Evolutionary conservation across 495 filamentous ascomycete species (phyloP), one percentile per base, ranked within the genome.

Genomic region (Aspergillus steynii): DNA sequence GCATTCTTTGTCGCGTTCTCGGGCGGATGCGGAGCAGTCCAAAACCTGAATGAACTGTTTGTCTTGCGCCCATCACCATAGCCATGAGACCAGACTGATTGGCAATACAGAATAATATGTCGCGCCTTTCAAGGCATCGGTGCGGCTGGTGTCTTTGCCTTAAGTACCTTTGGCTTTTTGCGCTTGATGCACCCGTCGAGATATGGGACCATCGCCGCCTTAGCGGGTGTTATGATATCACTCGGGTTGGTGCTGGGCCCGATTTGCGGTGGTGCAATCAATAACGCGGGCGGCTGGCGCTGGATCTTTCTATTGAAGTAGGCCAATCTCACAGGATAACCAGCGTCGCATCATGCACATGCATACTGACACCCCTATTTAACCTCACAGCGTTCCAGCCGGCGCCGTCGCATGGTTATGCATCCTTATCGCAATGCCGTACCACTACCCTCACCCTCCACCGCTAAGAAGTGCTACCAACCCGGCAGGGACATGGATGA

Each of bases 101-200:
- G 29, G 6, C 7, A 3, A 10, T 29, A 49, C 42, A 83, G 80
- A 1, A 81, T 85, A 51, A 66, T 83, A 0, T 78, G 77, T 48
- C 78, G 82, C 2, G 72, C 78, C 0, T 76, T 85, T 42, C 85
- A 88, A 63, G 84, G 85, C 8, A 61, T 85, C 4, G 82, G 83
- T 3, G 82, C 66, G 5, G 75, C 75, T 0, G 83, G 84, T 0
- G 75, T 82, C 28, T 85, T 81, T 60, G 80, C 53, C 66, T 82
- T 69, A 80, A 74, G 79, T 3, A 77, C 86, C 61, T 78, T 84
- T 25, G 78, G 85, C 1, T 64, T 83, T 7, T 76, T 80, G 6
- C 80, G 85, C 59, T 64, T 87, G n/a, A 65, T 76, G 1, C 81
- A 84, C 0, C 53, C 53, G 9, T 34, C 55, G 3, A 51, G 66